phyloP scores from a whole-genome alignment of 805 yeast genomes.

The Myxozyma neglecta region DNA sequence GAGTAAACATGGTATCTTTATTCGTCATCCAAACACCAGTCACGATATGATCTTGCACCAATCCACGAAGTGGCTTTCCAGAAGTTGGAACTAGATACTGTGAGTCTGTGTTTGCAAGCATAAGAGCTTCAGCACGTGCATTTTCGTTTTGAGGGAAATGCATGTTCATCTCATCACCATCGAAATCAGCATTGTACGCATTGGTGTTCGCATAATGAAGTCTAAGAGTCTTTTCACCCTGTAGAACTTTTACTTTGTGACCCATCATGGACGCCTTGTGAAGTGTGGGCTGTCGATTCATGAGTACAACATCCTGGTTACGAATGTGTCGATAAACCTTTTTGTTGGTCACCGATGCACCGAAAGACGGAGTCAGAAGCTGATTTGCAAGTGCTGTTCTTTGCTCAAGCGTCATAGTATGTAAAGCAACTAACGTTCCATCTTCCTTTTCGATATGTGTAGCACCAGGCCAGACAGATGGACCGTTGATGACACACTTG shows the following conservation, averaged over 20 bases:
- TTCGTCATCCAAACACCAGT: constrained; percentile 99
- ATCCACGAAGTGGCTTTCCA: constrained; percentile 97
- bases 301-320: constrained; percentile 90
- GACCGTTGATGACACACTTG: constrained; percentile 95
- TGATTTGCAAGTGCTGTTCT: constrained; percentile 94
- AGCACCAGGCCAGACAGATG: constrained; percentile 99
- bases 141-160: constrained; percentile 98
- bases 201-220: constrained; percentile 98
- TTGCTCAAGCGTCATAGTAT: constrained; percentile 90
- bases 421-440: constrained; percentile 75
- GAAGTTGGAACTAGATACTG: constrained; percentile 98
- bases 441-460: constrained; percentile 93
- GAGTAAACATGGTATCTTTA: constrained; percentile 86
- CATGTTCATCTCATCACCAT: constrained; percentile 99
- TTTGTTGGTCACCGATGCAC: constrained; percentile 57
- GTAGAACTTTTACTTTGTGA: constrained; percentile 92
- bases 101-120: constrained; percentile 94
- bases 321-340: constrained; percentile 93
- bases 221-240: constrained; percentile 95
- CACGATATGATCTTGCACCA: constrained; percentile 97
- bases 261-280: constrained; percentile 99
- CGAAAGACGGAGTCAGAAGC: constrained; percentile 69
- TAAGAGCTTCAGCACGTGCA: constrained; percentile 93
- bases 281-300: constrained; percentile 99
- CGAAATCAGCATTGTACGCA: constrained; percentile 98